phyloP scores from a whole-genome alignment of 1,139 yeast species.

The Taphrina sp. region DNA sequence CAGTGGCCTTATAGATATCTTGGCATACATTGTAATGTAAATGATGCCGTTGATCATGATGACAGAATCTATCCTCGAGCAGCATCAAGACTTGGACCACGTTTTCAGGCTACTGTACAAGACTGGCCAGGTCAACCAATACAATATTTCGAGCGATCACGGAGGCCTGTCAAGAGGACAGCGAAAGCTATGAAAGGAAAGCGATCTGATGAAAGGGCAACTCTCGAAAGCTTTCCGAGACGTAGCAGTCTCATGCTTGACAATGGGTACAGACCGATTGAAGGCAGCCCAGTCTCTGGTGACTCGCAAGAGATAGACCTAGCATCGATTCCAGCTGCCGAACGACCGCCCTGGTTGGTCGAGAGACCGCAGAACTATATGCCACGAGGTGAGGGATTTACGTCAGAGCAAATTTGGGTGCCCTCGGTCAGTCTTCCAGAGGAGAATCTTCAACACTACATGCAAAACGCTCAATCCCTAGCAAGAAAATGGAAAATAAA shows the following conservation, averaged over 20 bases:
- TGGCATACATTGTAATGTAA: constrained; percentile 72
- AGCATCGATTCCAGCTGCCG: constrained; percentile 10
- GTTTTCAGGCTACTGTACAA: constrained; percentile 68
- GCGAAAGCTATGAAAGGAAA: constrained; percentile 38
- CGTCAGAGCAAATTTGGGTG: constrained; percentile 46
- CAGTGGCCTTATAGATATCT: constrained; percentile 76
- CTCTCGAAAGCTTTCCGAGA: constrained; percentile 2
- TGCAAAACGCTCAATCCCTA: constrained; percentile 54
- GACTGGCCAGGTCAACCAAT: constrained; percentile 69
- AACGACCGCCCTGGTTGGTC: constrained; percentile 60
- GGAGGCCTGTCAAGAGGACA: constrained; percentile 36
- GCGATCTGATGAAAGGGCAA: constrained; percentile 24
- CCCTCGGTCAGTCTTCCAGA: not conserved
- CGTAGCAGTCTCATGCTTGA: not conserved
- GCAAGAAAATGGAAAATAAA: constrained; percentile 57
- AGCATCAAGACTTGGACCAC: constrained; percentile 71
- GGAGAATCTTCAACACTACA: constrained; percentile 55
- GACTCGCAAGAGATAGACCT: not conserved
- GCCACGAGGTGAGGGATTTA: constrained; percentile 81
- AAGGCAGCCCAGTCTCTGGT: too few species aligned
- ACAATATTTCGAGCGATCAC: constrained; percentile 50
- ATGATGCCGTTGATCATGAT: constrained; percentile 75
- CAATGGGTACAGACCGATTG: not conserved
- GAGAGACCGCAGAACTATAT: constrained; percentile 75
- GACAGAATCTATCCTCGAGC: constrained; percentile 84